Evolutionary conservation across 176 grass and related monocot genomes (phyloP).

Genomic region (Poa annua): DNA sequence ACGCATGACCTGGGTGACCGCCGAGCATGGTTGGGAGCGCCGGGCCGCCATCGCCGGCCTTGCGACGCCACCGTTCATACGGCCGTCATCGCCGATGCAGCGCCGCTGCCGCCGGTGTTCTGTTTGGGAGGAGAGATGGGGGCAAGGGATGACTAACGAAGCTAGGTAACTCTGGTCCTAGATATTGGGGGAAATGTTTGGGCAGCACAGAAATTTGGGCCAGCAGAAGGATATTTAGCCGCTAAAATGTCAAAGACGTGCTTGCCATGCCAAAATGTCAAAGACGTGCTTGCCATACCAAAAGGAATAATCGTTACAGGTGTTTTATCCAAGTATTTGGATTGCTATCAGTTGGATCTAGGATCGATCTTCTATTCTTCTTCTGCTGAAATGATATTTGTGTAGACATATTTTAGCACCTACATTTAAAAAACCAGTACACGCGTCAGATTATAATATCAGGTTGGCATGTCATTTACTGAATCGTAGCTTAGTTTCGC

Average conservation of each 20-base stretch:
- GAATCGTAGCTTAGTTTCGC: not conserved
- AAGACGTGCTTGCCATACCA: constrained; percentile 13
- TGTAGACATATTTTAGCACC: not conserved
- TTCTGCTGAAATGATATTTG: not conserved
- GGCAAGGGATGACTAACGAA: not conserved
- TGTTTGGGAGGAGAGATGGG: not conserved
- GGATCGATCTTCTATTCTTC: not conserved
- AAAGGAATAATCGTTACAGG: not conserved
- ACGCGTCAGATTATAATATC: not conserved
- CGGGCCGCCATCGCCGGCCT: no score
- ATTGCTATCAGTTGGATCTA: not conserved
- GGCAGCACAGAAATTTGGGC: no score
- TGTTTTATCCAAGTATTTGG: not conserved
- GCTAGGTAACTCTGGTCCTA: no score
- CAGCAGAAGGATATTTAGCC: no score
- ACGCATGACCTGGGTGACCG: no score
- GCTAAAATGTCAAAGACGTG: no score
- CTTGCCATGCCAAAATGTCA: not conserved
- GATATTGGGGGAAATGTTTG: no score
- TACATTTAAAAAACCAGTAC: not conserved
- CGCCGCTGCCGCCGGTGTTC: not conserved
- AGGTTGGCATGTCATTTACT: not conserved
- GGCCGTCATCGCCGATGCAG: no score
- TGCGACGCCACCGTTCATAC: no score
- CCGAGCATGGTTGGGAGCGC: no score